These are phyloP conservation scores for Penicillium samsonianum DNA, from an alignment of 495 filamentous ascomycete genomes.

Conservation along the genomic window DNA sequence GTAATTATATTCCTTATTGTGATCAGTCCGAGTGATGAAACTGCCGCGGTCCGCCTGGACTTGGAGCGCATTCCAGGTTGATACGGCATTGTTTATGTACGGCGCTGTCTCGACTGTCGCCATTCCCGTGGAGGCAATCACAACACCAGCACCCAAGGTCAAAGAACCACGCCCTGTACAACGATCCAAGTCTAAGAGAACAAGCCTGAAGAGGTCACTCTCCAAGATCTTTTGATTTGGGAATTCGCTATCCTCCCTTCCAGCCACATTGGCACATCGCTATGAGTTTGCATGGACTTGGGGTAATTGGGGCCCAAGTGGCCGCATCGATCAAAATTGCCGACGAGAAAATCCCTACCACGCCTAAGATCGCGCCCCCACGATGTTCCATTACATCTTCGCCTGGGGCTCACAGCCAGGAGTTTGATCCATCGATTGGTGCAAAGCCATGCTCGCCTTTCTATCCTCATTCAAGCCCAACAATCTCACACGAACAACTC, in stretches of 20 bases:
- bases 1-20: slow-evolving; percentile 8
- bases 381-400: slow-evolving; percentile 25
- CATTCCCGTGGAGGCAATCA: slow-evolving; percentile 24
- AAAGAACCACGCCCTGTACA: slow-evolving; percentile 2
- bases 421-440: slow-evolving; percentile 45
- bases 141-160: slow-evolving; percentile 13
- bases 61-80: slow-evolving; percentile 34
- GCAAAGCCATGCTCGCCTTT: slow-evolving; percentile 60
- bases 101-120: slow-evolving; percentile 23
- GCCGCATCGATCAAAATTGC: slow-evolving; percentile 30
- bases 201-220: slow-evolving; percentile 17
- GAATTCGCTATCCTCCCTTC: background rate
- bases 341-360: slow-evolving; percentile 24
- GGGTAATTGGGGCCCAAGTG: slow-evolving; percentile 38
- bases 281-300: slow-evolving; percentile 35
- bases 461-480: slow-evolving; percentile 56
- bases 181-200: slow-evolving; percentile 13
- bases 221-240: slow-evolving; percentile 19
- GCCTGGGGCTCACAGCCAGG: slow-evolving; percentile 22
- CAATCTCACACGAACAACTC: slow-evolving; percentile 48
- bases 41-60: slow-evolving; percentile 23
- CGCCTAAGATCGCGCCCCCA: slow-evolving; percentile 17
- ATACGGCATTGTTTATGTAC: slow-evolving; percentile 34
- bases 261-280: background rate
- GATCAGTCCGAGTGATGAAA: slow-evolving; percentile 23